Evolutionary conservation across 2,329 filamentous ascomycete species (phyloP).

Genomic region (Colletotrichum sp.): DNA sequence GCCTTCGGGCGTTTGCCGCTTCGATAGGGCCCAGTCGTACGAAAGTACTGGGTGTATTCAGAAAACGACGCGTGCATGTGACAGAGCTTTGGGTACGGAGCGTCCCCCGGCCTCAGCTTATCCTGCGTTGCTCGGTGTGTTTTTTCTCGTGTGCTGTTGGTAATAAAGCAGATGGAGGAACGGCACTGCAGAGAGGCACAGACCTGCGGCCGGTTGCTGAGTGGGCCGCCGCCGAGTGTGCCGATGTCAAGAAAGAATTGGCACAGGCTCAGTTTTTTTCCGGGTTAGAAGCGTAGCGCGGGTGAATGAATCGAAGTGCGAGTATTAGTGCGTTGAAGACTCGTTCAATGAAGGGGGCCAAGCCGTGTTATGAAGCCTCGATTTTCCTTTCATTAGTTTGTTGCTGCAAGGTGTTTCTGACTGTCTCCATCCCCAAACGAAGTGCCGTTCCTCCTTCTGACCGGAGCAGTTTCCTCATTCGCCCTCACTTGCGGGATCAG

Average conservation of each 20-base stretch:
- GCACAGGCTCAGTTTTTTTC: background rate
- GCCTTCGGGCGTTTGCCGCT: background rate
- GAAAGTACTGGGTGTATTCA: background rate
- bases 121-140: background rate
- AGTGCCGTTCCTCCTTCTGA: background rate
- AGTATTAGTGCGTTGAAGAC: background rate
- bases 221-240: background rate
- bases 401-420: background rate
- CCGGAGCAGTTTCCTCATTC: background rate
- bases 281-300: background rate
- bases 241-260: background rate
- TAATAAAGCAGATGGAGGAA: background rate
- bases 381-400: background rate
- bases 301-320: background rate
- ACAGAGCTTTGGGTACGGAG: background rate
- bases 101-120: background rate
- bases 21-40: background rate
- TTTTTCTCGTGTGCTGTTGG: background rate
- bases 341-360: background rate
- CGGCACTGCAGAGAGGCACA: background rate
- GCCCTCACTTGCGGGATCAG: background rate
- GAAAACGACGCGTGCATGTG: slow-evolving; percentile 6
- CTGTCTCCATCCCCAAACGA: background rate
- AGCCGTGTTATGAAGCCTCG: background rate
- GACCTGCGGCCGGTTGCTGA: background rate